phyloP scores from a whole-genome alignment of 495 filamentous ascomycete genomes.

The Haplographium delicatum region DNA sequence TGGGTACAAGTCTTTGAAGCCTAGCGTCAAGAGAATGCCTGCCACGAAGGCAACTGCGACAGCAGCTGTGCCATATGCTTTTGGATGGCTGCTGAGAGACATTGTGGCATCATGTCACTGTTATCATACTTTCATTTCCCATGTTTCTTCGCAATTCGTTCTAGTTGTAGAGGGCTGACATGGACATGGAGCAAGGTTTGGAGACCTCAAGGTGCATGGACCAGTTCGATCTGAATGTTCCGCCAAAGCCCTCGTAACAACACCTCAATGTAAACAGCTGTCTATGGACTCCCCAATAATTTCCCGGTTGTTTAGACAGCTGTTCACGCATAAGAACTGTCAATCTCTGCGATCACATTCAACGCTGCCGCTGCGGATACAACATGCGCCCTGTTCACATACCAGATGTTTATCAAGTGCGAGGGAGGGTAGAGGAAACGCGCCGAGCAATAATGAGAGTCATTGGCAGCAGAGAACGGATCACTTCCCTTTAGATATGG shows the following conservation, averaged over 20 bases:
- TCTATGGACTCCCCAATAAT: constrained; percentile 80
- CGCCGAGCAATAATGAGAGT: constrained; percentile 36
- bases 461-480: constrained; percentile 79
- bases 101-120: constrained; percentile 28
- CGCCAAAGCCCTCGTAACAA: constrained; percentile 12
- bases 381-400: constrained; percentile 27
- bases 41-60: constrained; percentile 66
- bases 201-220: constrained; percentile 22
- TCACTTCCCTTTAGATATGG: constrained; percentile 65
- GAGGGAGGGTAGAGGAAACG: constrained; percentile 22
- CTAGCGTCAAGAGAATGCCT: constrained; percentile 65
- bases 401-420: constrained; percentile 12
- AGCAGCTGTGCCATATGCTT: constrained; percentile 50
- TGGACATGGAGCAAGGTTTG: neutral
- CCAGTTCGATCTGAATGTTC: constrained; percentile 9
- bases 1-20: constrained; percentile 70
- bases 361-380: constrained; percentile 34
- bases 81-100: constrained; percentile 50
- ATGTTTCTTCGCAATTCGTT: neutral
- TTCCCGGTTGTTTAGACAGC: constrained; percentile 72
- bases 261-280: neutral
- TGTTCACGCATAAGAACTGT: constrained; percentile 72
- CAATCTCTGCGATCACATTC: constrained; percentile 49
- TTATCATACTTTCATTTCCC: neutral
- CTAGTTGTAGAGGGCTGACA: neutral